Percentiles rank a stretch among this genome's conserved stretches.
Evolutionary conservation across 2,329 filamentous ascomycete species (phyloP).

Genomic region (Cryphonectria japonica): DNA sequence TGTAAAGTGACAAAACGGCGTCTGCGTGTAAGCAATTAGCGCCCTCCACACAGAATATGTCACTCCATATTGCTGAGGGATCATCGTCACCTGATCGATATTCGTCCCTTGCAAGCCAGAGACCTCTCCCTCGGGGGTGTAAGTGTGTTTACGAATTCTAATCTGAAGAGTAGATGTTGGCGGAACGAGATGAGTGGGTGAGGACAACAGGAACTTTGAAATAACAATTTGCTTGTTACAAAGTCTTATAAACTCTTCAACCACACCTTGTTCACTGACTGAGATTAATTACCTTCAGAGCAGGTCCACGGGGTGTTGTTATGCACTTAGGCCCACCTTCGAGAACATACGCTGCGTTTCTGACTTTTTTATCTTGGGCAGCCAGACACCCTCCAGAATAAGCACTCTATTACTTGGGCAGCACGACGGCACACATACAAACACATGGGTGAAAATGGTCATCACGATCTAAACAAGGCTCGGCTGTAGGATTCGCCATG

Average conservation of each 20-base stretch:
- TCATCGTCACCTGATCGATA: slow-evolving; percentile 10
- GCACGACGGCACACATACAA: not conserved
- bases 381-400: not conserved
- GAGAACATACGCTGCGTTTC: not conserved
- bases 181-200: not conserved
- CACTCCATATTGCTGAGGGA: not conserved
- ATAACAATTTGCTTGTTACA: no score
- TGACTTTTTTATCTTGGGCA: no score
- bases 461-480: not conserved
- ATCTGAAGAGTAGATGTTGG: not conserved
- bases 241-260: no score
- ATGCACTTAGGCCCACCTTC: no score
- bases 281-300: no score
- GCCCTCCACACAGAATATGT: not conserved
- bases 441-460: not conserved
- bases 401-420: not conserved
- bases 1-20: not conserved
- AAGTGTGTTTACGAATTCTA: not conserved
- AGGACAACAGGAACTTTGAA: no score
- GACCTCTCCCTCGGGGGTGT: not conserved
- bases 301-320: no score
- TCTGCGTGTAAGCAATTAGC: slow-evolving; percentile 17
- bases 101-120: not conserved
- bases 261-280: no score
- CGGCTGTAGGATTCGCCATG: not conserved